Conservation (phyloP, 768 basidiomycete species). For the Strobilomyces echinocephalus region DNA sequence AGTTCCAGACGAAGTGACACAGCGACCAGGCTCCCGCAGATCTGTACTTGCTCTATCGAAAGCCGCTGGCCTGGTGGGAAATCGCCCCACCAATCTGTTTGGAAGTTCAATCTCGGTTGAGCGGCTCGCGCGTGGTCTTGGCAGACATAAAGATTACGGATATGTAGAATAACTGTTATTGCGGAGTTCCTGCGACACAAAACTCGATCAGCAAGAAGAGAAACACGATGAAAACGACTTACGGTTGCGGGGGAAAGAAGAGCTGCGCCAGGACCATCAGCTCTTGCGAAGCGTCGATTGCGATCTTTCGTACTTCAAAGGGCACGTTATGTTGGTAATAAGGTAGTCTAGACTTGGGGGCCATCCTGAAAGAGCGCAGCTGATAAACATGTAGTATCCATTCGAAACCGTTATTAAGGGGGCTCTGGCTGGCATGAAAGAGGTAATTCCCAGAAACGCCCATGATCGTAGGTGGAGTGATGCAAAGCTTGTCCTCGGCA, state of each 20-base stretch:
- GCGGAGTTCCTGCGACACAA: conserved; percentile 21
- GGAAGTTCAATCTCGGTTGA: conserved; percentile 26
- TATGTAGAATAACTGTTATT: conserved; percentile 35
- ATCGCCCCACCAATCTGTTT: conserved; percentile 33
- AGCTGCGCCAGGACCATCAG: conserved; percentile 30
- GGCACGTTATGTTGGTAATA: conserved; percentile 31
- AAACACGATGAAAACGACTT: not conserved
- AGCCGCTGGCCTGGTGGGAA: conserved; percentile 31
- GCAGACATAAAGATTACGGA: conserved; percentile 53
- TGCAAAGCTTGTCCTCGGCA: conserved; percentile 29
- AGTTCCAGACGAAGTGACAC: conserved; percentile 27
- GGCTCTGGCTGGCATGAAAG: conserved; percentile 32
- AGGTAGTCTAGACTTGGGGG: conserved; percentile 21
- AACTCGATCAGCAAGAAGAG: not conserved
- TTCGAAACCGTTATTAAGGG: conserved; percentile 28
- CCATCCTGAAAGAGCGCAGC: conserved; percentile 30
- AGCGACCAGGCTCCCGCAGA: conserved; percentile 24
- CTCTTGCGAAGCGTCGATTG: conserved; percentile 29
- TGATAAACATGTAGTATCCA: conserved; percentile 32
- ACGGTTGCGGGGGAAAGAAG: conserved; percentile 27
- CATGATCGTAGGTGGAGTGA: conserved; percentile 31
- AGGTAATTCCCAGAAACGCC: conserved; percentile 31
- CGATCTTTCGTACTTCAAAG: conserved; percentile 32
- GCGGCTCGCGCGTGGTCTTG: conserved; percentile 47
- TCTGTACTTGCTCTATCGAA: conserved; percentile 27